A percentile compares a stretch with the other conserved stretches of the same genome.
Conservation (phyloP, 495 filamentous ascomycete species). For the Penicilliopsis zonata region DNA sequence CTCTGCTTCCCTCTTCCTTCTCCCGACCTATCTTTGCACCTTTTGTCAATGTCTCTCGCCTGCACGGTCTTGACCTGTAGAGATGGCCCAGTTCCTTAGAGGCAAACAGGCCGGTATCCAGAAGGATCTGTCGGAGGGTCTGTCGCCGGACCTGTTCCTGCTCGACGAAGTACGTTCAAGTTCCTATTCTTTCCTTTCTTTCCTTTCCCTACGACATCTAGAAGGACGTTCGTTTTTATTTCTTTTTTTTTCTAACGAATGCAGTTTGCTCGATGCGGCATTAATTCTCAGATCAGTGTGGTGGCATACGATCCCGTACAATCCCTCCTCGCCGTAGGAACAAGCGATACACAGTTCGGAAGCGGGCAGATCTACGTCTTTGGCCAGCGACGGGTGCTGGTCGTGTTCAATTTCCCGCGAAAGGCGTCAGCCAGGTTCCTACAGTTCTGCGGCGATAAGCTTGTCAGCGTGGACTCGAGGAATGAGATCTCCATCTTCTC, state of each 20-base stretch:
- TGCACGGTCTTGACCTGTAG: slow-evolving; percentile 1
- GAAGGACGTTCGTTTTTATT: too few relatives aligned
- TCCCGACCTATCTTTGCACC: background rate
- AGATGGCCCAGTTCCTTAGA: slow-evolving; percentile 76
- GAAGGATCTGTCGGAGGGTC: slow-evolving; percentile 73
- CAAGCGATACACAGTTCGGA: slow-evolving; percentile 66
- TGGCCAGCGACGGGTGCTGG: slow-evolving; percentile 68
- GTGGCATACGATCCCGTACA: slow-evolving; percentile 88
- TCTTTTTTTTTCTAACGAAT: too few relatives aligned
- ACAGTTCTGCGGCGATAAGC: slow-evolving; percentile 64
- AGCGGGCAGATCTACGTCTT: slow-evolving; percentile 82
- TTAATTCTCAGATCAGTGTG: slow-evolving; percentile 74
- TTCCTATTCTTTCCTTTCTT: too few relatives aligned
- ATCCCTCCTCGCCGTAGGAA: slow-evolving; percentile 87
- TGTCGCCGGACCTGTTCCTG: slow-evolving; percentile 61
- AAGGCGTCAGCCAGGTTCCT: slow-evolving; percentile 60
- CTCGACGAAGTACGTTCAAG: slow-evolving; percentile 66
- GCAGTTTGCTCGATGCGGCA: slow-evolving; percentile 73
- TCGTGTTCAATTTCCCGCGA: slow-evolving; percentile 49
- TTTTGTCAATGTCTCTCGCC: slow-evolving; percentile 3
- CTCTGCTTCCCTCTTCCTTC: slow-evolving; percentile 5
- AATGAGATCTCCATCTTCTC: slow-evolving; percentile 77
- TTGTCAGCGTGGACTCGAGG: slow-evolving; percentile 71
- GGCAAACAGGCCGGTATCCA: slow-evolving; percentile 89
- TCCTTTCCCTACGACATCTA: background rate